Evolutionary conservation across 129 eudicot genomes (phyloP).

Genomic region (Gnaphalium uliginosum): DNA sequence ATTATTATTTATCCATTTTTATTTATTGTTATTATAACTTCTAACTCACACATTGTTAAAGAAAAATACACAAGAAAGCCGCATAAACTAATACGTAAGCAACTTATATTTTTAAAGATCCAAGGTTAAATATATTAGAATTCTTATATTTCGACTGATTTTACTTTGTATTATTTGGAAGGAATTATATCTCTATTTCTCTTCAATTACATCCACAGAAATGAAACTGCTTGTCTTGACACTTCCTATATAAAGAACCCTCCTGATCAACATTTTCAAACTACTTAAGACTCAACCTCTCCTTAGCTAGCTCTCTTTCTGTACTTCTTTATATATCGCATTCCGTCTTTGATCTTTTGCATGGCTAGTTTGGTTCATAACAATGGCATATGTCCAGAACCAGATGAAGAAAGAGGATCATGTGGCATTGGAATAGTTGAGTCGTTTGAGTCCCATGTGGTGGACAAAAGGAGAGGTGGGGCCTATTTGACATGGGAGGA

Average conservation of each 20-base stretch:
- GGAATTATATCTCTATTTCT: too few relatives aligned
- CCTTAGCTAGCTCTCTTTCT: slow-evolving; percentile 20
- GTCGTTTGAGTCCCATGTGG: slow-evolving; percentile 4
- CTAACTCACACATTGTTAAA: too few relatives aligned
- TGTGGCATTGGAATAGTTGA: slow-evolving; percentile 18
- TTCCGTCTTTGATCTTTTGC: slow-evolving; percentile 15
- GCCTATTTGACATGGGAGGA: slow-evolving; percentile 78
- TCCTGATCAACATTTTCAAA: slow-evolving; percentile 6
- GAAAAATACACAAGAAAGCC: too few relatives aligned
- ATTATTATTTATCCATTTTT: too few relatives aligned
- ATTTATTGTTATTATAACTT: too few relatives aligned
- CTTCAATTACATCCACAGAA: slow-evolving; percentile 8
- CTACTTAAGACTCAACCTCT: slow-evolving; percentile 1
- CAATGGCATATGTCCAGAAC: slow-evolving; percentile 31
- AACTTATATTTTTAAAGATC: too few relatives aligned
- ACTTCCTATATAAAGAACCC: slow-evolving; percentile 17
- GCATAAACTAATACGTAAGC: too few relatives aligned
- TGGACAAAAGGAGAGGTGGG: slow-evolving; percentile 21
- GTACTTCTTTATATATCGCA: background rate
- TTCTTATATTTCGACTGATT: too few relatives aligned
- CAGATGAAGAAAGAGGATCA: slow-evolving; percentile 25
- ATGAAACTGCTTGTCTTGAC: slow-evolving; percentile 1
- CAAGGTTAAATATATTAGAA: too few relatives aligned
- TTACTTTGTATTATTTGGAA: too few relatives aligned
- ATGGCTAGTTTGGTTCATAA: slow-evolving; percentile 33